Base-by-base conservation (phyloP, 176 grass and related monocot species). In the Lolium multiflorum region DNA sequence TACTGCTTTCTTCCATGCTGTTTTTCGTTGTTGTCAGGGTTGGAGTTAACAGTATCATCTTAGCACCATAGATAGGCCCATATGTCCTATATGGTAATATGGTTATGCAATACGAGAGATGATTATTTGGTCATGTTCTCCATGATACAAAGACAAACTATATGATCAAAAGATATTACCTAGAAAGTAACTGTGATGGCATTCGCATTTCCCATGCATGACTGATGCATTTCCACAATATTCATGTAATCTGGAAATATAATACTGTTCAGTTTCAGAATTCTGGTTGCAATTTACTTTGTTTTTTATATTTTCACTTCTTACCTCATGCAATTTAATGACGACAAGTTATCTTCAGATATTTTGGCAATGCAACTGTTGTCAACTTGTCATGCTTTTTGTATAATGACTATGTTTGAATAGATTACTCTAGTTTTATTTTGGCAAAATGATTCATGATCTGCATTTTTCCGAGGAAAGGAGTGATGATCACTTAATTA, bases 321-420 rank as follows among this genome's bases (percentile, higher is more conserved):
- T 56, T 18, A 7, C 54, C 54, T 18, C 54, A 18, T 56, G 54
- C 54, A 56, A 56, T 56, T 55, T 67, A 37, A 67, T 17, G 26
- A 17, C 6, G 6, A 37, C 15, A 0, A 67, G 14, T 37, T 67
- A 67, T 67, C 6, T 67, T 67, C 7, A 16, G 64, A 67, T 67
- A 16, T 31, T 67, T 37, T 16, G 28, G 64, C 64, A 37, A 37
- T 37, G 63, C 0, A 4, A 35, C 25, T 35, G 63, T 16, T 16
- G 63, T 66, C 60, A 63, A 63, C 60, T 26, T 28, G 61, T 64
- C 61, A 64, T 64, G 22, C 13, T 67, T 16, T 31, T 67, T 67
- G 28, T 67, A 67, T 37, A 67, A 44, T 67, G 63, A 67, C 6
- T 67, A 67, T 37, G 28, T 67, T 31, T 44, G 63, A 67, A 67